Evolutionary conservation across 148 eudicot species (phyloP).

Genomic region (Pharnaceum exiguum): DNA sequence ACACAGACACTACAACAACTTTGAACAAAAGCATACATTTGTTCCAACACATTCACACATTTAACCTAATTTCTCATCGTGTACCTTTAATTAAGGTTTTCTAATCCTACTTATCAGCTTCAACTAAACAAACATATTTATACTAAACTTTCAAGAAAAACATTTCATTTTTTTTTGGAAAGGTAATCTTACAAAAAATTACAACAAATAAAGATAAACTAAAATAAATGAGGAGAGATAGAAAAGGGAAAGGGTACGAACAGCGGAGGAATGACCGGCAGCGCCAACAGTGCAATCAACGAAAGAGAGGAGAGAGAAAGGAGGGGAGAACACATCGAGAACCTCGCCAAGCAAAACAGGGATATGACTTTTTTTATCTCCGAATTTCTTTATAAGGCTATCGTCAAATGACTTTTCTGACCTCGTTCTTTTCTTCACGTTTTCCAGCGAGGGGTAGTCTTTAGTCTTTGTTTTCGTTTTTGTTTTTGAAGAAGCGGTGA

Average conservation of each 20-base stretch:
- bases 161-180: no score
- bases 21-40: no score
- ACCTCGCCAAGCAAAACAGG: constrained; percentile 95
- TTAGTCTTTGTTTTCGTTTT: constrained; percentile 17
- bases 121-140: no score
- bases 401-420: constrained; percentile 64
- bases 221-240: neutral
- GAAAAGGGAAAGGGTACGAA: constrained; percentile 24
- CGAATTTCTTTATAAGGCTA: constrained; percentile 37
- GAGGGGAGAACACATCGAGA: constrained; percentile 63
- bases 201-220: neutral
- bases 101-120: no score
- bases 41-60: no score
- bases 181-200: no score
- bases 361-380: constrained; percentile 53
- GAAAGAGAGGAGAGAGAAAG: constrained; percentile 44
- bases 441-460: constrained; percentile 21
- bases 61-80: no score
- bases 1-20: no score
- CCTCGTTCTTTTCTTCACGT: constrained; percentile 70
- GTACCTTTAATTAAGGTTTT: no score
- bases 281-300: constrained; percentile 96
- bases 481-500: neutral
- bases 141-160: no score
- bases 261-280: constrained; percentile 87